Base-by-base conservation (phyloP, 768 basidiomycete species). In the Rhizopogon salebrosus region DNA sequence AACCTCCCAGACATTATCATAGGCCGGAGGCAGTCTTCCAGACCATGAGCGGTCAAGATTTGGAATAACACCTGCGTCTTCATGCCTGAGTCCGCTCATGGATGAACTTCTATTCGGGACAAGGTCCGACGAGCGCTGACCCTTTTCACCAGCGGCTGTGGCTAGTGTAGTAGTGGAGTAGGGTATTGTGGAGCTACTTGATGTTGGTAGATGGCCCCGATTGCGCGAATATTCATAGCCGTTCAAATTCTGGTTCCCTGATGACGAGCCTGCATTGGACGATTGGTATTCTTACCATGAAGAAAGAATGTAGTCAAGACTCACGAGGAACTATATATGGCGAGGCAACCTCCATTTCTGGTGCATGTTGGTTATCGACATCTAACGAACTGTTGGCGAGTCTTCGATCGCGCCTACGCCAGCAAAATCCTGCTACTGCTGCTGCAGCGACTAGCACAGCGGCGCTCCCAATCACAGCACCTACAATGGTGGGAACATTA, bases 1-100 rank as follows among this genome's bases (percentile, higher is more conserved):
- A 5, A 14, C 29, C 35, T 43, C 40, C 53, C 53, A 54, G 4
- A 37, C 29, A 3, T 48, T 40, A 27, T 54, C 5, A 26, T 54
- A 54, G 10, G 53, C 53, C 31, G 53, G 53, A 7, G 53, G 53
- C 24, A 54, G 41, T 37, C 48, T 51, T 20, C 53, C 53, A 22
- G 53, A 54, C 27, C 6, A 14, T 2, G 53, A 51, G 18, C 53
- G 53, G 8, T 13, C 18, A 6, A 51, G 23, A 11, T 0, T 10
- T 23, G 34, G 18, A 20, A 54, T 35, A 14, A 14, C 35, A 4
- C 49, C 49, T 9, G 29, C 31, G 16, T 54, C 53, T 16, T 51
- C 53, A 18, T 54, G 49, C 4, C 53, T 48, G 7, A 31, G 34
- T 3, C 35, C 22, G 8, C 29, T 48, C 22, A 8, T 9, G 10